A percentile compares a stretch with the other conserved stretches of the same genome.
Evolutionary conservation across 176 grass and related monocot species (phyloP).

Genomic region (Phragmites australis): DNA sequence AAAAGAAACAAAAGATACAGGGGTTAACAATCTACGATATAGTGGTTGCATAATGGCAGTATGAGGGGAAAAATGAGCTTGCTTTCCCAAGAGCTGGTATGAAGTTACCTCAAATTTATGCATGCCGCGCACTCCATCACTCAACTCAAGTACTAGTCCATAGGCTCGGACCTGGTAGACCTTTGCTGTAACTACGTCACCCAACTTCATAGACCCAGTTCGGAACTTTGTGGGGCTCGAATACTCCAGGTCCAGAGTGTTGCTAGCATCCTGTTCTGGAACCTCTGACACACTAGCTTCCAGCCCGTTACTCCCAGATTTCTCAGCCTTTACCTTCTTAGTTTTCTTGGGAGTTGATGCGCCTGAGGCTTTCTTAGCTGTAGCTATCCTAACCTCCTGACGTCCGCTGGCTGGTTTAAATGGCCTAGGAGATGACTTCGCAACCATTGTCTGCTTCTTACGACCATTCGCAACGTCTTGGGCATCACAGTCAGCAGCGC

Average conservation of each 20-base stretch:
- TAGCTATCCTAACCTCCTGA: slow-evolving; percentile 26
- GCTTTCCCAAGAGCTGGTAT: background rate
- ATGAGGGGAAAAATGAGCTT: background rate
- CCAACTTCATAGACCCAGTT: slow-evolving; percentile 64
- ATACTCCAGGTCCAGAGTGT: slow-evolving; percentile 34
- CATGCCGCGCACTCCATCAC: slow-evolving; percentile 79
- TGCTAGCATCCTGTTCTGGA: slow-evolving; percentile 30
- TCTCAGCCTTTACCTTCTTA: slow-evolving; percentile 45
- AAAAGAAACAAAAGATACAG: background rate
- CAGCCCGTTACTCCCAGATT: slow-evolving; percentile 26
- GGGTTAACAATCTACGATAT: background rate
- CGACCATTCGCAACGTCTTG: slow-evolving; percentile 49
- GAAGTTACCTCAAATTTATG: slow-evolving; percentile 89
- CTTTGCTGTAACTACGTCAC: slow-evolving; percentile 77
- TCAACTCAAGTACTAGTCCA: slow-evolving; percentile 89
- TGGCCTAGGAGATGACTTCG: slow-evolving; percentile 63
- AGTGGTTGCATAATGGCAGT: background rate
- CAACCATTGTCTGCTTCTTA: slow-evolving; percentile 48
- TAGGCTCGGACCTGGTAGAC: slow-evolving; percentile 77
- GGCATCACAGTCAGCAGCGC: slow-evolving; percentile 73
- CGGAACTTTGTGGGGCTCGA: slow-evolving; percentile 17
- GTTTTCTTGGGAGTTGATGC: slow-evolving; percentile 32
- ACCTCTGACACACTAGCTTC: slow-evolving; percentile 29
- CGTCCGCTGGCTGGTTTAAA: slow-evolving; percentile 13
- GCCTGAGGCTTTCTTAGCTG: slow-evolving; percentile 42